A percentile compares a stretch with the other conserved stretches of the same genome.
phyloP scores from a whole-genome alignment of 2,329 filamentous ascomycete species.

The Neofusicoccum ribis region DNA sequence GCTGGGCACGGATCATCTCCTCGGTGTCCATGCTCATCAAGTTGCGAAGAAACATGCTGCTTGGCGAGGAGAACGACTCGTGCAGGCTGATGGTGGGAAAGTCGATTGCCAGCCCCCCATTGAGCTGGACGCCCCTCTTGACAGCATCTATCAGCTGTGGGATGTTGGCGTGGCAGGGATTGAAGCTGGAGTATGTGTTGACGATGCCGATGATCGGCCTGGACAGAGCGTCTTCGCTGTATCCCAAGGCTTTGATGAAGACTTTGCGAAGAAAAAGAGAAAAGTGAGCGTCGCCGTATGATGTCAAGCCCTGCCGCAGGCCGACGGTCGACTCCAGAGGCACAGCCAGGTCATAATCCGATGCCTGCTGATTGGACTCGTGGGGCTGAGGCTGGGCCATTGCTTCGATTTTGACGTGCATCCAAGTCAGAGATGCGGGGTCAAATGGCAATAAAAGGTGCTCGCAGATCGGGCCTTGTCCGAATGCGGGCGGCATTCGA shows the following conservation, averaged over 20 bases:
- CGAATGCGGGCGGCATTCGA: no score
- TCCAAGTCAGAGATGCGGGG: no score
- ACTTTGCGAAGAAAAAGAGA: conserved; percentile 73
- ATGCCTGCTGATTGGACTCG: no score
- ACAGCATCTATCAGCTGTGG: conserved; percentile 71
- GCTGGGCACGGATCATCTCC: conserved; percentile 74
- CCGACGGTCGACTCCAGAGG: conserved; percentile 36
- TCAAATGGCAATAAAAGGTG: no score
- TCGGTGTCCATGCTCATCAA: conserved; percentile 80
- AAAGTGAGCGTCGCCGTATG: conserved; percentile 74
- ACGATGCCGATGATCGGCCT: conserved; percentile 73
- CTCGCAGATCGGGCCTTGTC: no score
- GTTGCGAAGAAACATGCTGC: conserved; percentile 74
- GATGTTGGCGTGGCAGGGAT: conserved; percentile 72
- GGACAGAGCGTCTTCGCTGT: conserved; percentile 69
- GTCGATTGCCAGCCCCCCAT: conserved; percentile 67
- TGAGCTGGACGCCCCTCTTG: conserved; percentile 67
- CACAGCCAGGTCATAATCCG: no score
- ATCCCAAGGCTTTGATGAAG: conserved; percentile 75
- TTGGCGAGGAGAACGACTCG: conserved; percentile 68
- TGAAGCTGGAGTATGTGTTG: conserved; percentile 72
- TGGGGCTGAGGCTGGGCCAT: no score
- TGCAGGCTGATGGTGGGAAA: conserved; percentile 74
- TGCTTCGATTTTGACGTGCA: no score
- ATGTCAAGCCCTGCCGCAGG: conserved; percentile 64